These are phyloP conservation scores for Pugionium cornutum DNA, from an alignment of 345 rosid species.

Conservation along the genomic window DNA sequence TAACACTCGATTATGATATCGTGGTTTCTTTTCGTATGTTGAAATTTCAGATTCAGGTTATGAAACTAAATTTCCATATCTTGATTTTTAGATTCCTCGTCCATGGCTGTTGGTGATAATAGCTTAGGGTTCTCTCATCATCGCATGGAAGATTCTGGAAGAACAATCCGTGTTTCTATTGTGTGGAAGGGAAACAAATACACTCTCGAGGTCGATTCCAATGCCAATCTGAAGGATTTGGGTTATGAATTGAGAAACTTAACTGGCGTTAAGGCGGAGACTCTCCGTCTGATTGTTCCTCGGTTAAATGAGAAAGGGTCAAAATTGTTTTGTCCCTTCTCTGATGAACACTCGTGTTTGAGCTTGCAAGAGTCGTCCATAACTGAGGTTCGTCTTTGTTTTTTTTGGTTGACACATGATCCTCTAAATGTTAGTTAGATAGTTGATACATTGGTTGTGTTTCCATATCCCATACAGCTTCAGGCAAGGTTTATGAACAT, in stretches of 20 bases:
- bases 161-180: constrained; percentile 45
- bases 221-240: constrained; percentile 59
- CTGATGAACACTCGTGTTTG: constrained; percentile 56
- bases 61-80: background rate
- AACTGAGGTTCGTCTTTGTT: constrained; percentile 48
- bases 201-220: constrained; percentile 51
- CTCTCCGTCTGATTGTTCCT: constrained; percentile 76
- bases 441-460: background rate
- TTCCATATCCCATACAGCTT: background rate
- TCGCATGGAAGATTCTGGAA: constrained; percentile 48
- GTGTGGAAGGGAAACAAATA: constrained; percentile 79
- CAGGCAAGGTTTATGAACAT: background rate
- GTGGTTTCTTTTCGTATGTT: background rate
- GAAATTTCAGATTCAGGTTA: background rate
- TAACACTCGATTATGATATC: background rate
- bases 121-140: constrained; percentile 30
- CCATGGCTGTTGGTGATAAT: constrained; percentile 24
- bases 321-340: constrained; percentile 67
- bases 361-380: constrained; percentile 59
- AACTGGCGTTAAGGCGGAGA: constrained; percentile 70
- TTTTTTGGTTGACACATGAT: background rate
- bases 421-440: too few species aligned
- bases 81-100: background rate
- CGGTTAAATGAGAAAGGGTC: constrained; percentile 58
- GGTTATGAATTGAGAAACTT: constrained; percentile 70